These are phyloP conservation scores for Aspergillus baeticus DNA, from an alignment of 495 filamentous ascomycete species.

Conservation along the genomic window DNA sequence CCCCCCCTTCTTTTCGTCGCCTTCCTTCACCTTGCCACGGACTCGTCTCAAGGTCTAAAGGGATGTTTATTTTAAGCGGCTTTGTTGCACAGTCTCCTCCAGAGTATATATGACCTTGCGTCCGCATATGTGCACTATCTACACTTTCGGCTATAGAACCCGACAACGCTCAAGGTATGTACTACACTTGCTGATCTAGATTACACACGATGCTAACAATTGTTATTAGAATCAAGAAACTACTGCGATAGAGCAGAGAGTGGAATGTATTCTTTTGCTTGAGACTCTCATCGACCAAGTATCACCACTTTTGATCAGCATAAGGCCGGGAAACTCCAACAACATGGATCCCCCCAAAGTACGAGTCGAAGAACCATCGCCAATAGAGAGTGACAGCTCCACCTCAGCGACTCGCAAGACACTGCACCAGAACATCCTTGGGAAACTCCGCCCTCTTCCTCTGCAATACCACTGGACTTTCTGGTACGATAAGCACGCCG, in stretches of 20 bases:
- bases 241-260: background rate
- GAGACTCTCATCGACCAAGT: background rate
- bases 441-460: slow-evolving; percentile 49
- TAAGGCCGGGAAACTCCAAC: background rate
- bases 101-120: background rate
- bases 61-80: background rate
- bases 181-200: background rate
- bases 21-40: slow-evolving; percentile 1
- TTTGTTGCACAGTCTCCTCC: background rate
- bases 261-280: background rate
- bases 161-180: background rate
- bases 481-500: slow-evolving; percentile 55
- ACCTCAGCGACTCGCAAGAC: slow-evolving; percentile 27
- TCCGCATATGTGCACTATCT: background rate
- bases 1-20: slow-evolving; percentile 1
- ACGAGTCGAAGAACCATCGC: slow-evolving; percentile 16
- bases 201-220: background rate
- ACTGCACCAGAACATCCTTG: slow-evolving; percentile 37
- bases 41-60: background rate
- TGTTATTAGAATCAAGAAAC: background rate
- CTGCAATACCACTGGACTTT: slow-evolving; percentile 58
- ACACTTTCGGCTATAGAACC: background rate
- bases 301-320: background rate
- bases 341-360: slow-evolving; percentile 21
- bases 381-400: slow-evolving; percentile 11